A percentile compares a stretch with the other conserved stretches of the same genome.
Conservation (phyloP, 192 early-diverging fungal species). For the Gonapodya prolifera region DNA sequence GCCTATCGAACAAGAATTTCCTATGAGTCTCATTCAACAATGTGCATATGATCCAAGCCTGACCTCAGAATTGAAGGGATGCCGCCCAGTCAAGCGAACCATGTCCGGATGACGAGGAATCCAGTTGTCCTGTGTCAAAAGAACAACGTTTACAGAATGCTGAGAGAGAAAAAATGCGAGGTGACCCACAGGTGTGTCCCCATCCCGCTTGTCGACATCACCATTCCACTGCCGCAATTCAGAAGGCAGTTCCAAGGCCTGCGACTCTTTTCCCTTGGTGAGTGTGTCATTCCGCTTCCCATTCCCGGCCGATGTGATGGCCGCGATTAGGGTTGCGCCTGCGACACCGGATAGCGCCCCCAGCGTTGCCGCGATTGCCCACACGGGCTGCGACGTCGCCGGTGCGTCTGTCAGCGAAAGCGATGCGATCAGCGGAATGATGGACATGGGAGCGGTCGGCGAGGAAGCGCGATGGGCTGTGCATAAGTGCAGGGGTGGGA, state of each 20-base stretch:
- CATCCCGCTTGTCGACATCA: background rate
- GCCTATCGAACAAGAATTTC: no score
- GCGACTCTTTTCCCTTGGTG: background rate
- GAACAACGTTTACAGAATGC: background rate
- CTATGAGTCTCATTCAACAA: no score
- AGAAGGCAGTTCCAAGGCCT: background rate
- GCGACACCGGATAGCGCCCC: background rate
- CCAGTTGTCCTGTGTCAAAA: background rate
- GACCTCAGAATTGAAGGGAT: background rate
- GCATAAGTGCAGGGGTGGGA: no score
- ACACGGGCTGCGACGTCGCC: background rate
- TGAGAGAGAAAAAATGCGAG: background rate
- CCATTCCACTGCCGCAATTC: background rate
- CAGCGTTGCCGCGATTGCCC: background rate
- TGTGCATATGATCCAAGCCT: no score
- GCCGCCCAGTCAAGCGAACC: background rate
- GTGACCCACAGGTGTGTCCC: background rate
- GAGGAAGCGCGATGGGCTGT: no score
- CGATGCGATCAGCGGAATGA: background rate
- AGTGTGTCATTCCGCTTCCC: background rate
- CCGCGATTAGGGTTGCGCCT: background rate
- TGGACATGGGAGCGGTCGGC: no score
- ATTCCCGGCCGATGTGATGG: background rate
- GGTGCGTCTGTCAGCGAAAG: background rate
- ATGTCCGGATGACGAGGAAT: background rate